These are phyloP conservation scores for Septoria petroselini DNA, from an alignment of 2,329 filamentous ascomycete genomes.

Conservation along the genomic window DNA sequence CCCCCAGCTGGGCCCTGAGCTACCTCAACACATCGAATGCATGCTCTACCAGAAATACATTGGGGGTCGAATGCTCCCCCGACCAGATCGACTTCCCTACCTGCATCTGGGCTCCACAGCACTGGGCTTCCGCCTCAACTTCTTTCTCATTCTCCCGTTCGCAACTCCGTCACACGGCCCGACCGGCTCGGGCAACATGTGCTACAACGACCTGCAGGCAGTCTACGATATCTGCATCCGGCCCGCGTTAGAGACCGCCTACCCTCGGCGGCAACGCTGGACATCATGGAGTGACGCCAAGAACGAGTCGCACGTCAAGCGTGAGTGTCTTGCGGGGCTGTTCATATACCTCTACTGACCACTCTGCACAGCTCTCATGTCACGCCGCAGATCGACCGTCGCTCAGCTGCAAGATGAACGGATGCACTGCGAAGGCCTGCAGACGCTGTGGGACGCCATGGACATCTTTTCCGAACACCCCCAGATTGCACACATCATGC, in stretches of 20 bases:
- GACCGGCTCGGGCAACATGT: constrained; percentile 17
- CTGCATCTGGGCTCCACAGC: constrained; percentile 25
- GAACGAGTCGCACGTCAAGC: constrained; percentile 25
- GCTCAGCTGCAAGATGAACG: constrained; percentile 22
- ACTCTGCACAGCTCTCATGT: constrained; percentile 20
- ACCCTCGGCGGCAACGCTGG: constrained; percentile 20
- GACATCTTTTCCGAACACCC: constrained; percentile 13
- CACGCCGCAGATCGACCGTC: constrained; percentile 14
- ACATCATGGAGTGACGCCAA: constrained; percentile 25
- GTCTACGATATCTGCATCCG: constrained; percentile 22
- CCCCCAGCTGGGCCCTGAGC: constrained; percentile 23
- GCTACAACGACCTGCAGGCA: constrained; percentile 19
- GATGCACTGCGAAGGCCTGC: constrained; percentile 23
- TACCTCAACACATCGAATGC: constrained; percentile 20
- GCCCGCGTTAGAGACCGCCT: constrained; percentile 22
- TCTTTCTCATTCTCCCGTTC: constrained; percentile 25
- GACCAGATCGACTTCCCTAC: constrained; percentile 23
- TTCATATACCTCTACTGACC: background rate
- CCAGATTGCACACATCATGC: constrained; percentile 16
- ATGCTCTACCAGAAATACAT: constrained; percentile 24
- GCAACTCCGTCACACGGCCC: constrained; percentile 8
- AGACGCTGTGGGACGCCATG: constrained; percentile 22
- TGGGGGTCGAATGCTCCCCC: constrained; percentile 15
- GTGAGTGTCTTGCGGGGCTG: background rate
- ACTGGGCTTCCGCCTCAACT: constrained; percentile 25